phyloP scores from a whole-genome alignment of 495 filamentous ascomycete species.

The Schizothecium vesticola region DNA sequence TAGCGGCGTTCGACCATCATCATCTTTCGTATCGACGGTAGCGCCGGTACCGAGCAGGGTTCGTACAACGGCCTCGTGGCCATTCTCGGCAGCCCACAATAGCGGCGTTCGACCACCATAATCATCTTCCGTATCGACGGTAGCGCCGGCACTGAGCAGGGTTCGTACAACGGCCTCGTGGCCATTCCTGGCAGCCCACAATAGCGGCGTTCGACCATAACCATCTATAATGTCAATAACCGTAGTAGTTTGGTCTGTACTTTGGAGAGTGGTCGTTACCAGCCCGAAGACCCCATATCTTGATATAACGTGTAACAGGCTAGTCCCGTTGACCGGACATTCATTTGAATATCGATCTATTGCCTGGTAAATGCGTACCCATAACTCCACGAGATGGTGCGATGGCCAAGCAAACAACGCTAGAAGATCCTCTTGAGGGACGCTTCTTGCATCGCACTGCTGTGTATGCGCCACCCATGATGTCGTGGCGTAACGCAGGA shows the following conservation, averaged over 20 bases:
- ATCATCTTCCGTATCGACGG: too few relatives aligned
- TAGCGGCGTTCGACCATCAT: too few relatives aligned
- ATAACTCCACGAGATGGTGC: background rate
- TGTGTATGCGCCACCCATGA: slow-evolving; percentile 7
- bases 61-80: too few relatives aligned
- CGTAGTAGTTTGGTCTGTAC: background rate
- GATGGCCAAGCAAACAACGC: slow-evolving; percentile 1
- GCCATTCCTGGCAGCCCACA: background rate
- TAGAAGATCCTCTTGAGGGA: slow-evolving; percentile 6
- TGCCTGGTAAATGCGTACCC: background rate
- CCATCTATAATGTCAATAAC: slow-evolving; percentile 1
- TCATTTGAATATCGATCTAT: background rate
- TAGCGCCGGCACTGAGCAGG: too few relatives aligned
- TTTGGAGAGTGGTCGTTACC: background rate
- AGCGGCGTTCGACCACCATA: too few relatives aligned
- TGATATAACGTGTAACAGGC: background rate
- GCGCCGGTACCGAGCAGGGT: too few relatives aligned
- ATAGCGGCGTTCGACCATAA: background rate
- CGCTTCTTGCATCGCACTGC: background rate
- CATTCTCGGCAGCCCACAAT: too few relatives aligned
- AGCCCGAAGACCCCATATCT: background rate
- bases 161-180: background rate
- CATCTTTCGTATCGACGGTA: too few relatives aligned
- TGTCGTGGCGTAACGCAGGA: slow-evolving; percentile 9
- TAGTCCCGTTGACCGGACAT: background rate